phyloP scores from a whole-genome alignment of 768 basidiomycete genomes.

The Gyrodon lividus region DNA sequence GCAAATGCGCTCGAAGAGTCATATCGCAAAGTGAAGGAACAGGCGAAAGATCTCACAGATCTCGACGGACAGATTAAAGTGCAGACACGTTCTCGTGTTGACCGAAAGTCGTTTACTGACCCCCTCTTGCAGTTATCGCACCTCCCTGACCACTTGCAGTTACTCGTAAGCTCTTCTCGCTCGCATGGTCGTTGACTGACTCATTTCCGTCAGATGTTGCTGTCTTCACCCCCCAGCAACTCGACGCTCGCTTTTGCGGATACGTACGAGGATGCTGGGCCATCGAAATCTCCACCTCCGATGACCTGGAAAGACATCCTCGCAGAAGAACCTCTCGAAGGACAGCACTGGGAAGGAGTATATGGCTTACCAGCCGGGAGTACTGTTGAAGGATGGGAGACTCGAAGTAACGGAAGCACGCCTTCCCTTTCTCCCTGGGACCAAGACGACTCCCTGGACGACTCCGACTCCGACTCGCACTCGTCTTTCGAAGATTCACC shows the following conservation, averaged over 20 bases:
- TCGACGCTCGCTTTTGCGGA: conserved; percentile 55
- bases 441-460: conserved; percentile 41
- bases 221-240: conserved; percentile 53
- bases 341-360: conserved; percentile 83
- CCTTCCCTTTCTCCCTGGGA: conserved; percentile 69
- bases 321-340: conserved; percentile 80
- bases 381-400: conserved; percentile 43
- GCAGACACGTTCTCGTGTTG: not conserved
- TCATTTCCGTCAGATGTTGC: conserved; percentile 42
- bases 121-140: conserved; percentile 43
- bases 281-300: conserved; percentile 27
- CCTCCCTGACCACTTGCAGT: conserved; percentile 70
- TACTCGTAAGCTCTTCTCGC: conserved; percentile 51
- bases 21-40: conserved; percentile 50
- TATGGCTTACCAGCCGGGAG: conserved; percentile 53
- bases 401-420: conserved; percentile 54
- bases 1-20: conserved; percentile 59
- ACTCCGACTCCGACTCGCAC: conserved; percentile 15
- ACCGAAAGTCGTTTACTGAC: conserved; percentile 3
- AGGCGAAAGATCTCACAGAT: conserved; percentile 49
- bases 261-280: conserved; percentile 43
- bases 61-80: conserved; percentile 70
- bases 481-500: conserved; percentile 15
- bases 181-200: not conserved
- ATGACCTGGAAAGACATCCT: conserved; percentile 81